Percentiles rank a stretch among this genome's conserved stretches.
phyloP scores from a whole-genome alignment of 306 rosid species.

The Vigna trinervia region DNA sequence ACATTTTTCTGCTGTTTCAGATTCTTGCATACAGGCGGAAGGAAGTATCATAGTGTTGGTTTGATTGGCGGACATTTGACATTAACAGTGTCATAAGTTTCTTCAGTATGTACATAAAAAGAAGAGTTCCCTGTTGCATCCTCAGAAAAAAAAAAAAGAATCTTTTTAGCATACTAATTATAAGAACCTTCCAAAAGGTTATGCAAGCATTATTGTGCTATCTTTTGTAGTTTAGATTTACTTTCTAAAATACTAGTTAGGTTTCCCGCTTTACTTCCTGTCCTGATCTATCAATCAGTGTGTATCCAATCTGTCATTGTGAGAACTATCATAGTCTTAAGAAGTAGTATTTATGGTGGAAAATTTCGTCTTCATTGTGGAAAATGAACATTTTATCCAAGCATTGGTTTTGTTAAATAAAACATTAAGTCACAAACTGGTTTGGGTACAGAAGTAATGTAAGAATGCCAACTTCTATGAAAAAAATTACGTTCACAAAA shows the following conservation, averaged over 20 bases:
- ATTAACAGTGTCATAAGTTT: conserved; percentile 28
- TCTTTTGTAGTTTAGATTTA: conserved; percentile 32
- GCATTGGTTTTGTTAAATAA: neutral
- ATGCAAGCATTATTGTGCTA: conserved; percentile 24
- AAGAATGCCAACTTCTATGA: neutral
- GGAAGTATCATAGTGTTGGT: conserved; percentile 45
- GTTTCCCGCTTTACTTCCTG: conserved; percentile 27
- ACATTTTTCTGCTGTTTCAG: conserved; percentile 61
- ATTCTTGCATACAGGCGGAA: conserved; percentile 77
- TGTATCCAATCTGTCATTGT: neutral
- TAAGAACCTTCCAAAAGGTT: conserved; percentile 31
- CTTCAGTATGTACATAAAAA: conserved; percentile 36
- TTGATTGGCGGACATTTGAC: conserved; percentile 24
- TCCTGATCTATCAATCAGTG: neutral
- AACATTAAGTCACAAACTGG: neutral
- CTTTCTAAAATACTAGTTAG: conserved; percentile 30
- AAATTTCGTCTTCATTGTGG: conserved; percentile 9
- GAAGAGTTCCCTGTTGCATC: conserved; percentile 37
- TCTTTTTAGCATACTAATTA: conserved; percentile 24
- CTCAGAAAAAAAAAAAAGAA: neutral
- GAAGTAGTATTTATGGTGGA: neutral
- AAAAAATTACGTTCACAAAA: neutral
- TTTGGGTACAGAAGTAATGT: neutral
- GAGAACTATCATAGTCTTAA: neutral
- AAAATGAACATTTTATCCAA: conserved; percentile 21